phyloP scores from a whole-genome alignment of 192 early-diverging fungal genomes.

The Pilaira anomala region DNA sequence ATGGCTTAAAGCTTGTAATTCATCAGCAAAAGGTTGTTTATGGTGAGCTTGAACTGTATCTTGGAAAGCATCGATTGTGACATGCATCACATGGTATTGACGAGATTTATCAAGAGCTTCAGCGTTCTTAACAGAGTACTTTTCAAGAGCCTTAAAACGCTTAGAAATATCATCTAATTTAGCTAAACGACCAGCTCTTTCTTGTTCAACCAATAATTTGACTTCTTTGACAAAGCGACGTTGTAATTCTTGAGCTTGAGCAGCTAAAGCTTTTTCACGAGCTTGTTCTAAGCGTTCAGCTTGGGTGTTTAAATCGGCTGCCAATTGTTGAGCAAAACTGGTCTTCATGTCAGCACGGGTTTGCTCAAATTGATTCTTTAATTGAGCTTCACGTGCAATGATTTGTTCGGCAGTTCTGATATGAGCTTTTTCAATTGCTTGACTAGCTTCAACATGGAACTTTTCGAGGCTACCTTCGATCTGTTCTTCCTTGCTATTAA shows the following conservation, averaged over 20 bases:
- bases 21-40: conserved; percentile 65
- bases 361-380: conserved; percentile 39
- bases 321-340: conserved; percentile 32
- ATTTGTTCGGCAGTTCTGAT: conserved; percentile 45
- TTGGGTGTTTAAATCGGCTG: conserved; percentile 32
- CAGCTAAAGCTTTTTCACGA: conserved; percentile 57
- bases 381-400: conserved; percentile 44
- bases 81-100: conserved; percentile 59
- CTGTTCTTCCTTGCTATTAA: conserved; percentile 41
- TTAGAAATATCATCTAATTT: conserved; percentile 77
- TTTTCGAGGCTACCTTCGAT: conserved; percentile 59
- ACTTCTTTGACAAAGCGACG: conserved; percentile 77
- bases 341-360: conserved; percentile 19
- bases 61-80: conserved; percentile 65
- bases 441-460: conserved; percentile 55
- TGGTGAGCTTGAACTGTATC: conserved; percentile 45
- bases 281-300: conserved; percentile 47
- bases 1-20: conserved; percentile 58
- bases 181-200: conserved; percentile 86
- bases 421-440: conserved; percentile 45
- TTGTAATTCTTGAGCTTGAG: conserved; percentile 71
- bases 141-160: conserved; percentile 73
- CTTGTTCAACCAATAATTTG: conserved; percentile 78
- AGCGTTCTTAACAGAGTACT: conserved; percentile 62
- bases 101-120: conserved; percentile 62